Evolutionary conservation across 345 rosid genomes (phyloP), one percentile per base, ranked within the genome.

Genomic region (Isatis tinctoria): DNA sequence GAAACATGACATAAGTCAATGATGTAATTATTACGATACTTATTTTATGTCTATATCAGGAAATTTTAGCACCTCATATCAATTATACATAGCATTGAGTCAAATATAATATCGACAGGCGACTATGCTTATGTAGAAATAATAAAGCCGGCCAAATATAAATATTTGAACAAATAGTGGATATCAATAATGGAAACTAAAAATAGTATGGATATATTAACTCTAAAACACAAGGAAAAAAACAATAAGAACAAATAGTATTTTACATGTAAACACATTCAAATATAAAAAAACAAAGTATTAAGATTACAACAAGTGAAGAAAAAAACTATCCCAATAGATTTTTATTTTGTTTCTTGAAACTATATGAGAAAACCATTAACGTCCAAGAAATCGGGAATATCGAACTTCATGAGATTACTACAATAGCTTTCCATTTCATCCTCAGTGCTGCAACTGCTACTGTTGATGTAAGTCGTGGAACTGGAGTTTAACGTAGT

Each of bases 361-460:
- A 77, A 69, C 82, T 82, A 82, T 86, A 89, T 81, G 3, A 70
- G 32, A 82, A 87, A 83, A 45, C 67, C 85, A 78, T 81, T 80
- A 56, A 76, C 90, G 60, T 89, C 86, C 72, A 88, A 78, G 40
- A 86, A 64, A 41, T 87, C 89, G 1, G 87, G 78, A 68, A 89
- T 72, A 75, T 87, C 90, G 66, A 88, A 86, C 83, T 82, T 84
- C 63, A 85, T 73, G 60, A 85, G 48, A 57, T 80, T 69, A 80
- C 95, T 89, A 77, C 90, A 85, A 51, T 84, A 83, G 78, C 94
- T 94, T 58, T 89, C 97, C 72, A 83, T 83, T 72, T 88, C 98
- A 43, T 91, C 98, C 72, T 89, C 94, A 35, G 84, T 83, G 72
- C 84, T 74, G 82, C 82, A 60, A 67, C 70, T 72, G 70, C 84